Evolutionary conservation across 495 filamentous ascomycete species (phyloP), one percentile per base, ranked within the genome.

Genomic region (Daldinia grandis): DNA sequence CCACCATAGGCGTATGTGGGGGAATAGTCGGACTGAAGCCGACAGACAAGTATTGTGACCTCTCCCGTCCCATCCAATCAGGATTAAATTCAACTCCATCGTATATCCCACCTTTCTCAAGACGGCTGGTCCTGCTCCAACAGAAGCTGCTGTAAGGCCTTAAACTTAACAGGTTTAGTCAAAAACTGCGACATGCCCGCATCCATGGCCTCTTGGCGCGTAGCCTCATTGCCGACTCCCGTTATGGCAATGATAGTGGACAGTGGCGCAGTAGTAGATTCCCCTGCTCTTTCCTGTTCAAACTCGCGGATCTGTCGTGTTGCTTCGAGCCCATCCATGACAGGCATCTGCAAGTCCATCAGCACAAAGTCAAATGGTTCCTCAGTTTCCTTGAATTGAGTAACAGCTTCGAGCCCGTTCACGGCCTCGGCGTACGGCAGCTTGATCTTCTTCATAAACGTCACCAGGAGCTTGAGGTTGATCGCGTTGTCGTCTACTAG

Each of bases 401-500:
- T 69, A 12, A 84, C 72, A 0, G 82, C 83, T 64, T 84, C 82
- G 0, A 82, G 69, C 15, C 83, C 83, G 66, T 85, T 78, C 38
- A 54, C 54, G 1, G 83, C 83, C 1, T 79, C 80, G 0, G 62
- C 75, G 56, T 79, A 83, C 10, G 78, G 70, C 14, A 82, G 70
- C 24, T 82, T 79, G 14, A 83, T 69, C 71, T 82, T 84, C 24
- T 64, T 76, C 81, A 91, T 85, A 64, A 88, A 89, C 0, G 87
- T 87, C 40, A 86, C 78, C 50, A 92, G 85, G 0, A 92, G 79
- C n/a, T 87, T 88, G 35, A 92, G 84, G 68, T 93, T 93, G 71
- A 93, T 92, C 3, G 83, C 80, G 74, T 93, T 93, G 71, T 93
- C 91, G 64, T 93, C 91, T 0, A 93, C 91, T 0, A 92, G 84